Base-by-base conservation (phyloP, 2,329 filamentous ascomycete species). In the Chaetoscypha palmicola region DNA sequence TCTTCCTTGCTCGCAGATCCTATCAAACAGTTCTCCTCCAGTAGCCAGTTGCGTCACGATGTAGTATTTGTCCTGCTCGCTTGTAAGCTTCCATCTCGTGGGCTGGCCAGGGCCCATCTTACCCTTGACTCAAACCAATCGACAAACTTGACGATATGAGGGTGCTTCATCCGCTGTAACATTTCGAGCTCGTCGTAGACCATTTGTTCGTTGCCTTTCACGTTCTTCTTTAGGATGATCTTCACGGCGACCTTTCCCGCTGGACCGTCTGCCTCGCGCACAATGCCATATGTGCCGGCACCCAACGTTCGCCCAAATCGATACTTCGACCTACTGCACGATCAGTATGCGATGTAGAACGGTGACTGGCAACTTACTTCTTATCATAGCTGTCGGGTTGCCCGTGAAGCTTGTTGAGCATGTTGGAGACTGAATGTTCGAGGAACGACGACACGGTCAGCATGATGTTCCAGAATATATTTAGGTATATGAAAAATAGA, bases 91-190 rank as follows among this genome's bases (percentile, higher is more conserved):
- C 17, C 22, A 32, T 44, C 20, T 10, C 30, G 19, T 41, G 21
- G 11, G 19, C 20, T 31, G 10, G 12, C 30, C n/a, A n/a, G n/a
- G 34, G 31, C 22, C 12, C 36, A 17, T 26, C 81, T 55, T 69
- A 94, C 89, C 69, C 89, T 86, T 45, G 91, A 97, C 70, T 98
- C 92, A 63, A 98, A 98, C 91, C 92, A 98, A 66, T 98, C 92
- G 57, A 92, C 85, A 63, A 98, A 98, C 57, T 83, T 83, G 68
- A 98, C 92, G 64, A 98, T 98, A 67, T 97, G 88, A 41, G 88
- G 86, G 65, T 98, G 92, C 62, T 89, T 78, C 62, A 98, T 79
- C 47, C 79, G 79, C 68, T 96, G 89, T 53, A 98, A 76, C 80
- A 98, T 89, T 55, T 89, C 78, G 58, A 98, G 75, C 71, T 98